phyloP scores from a whole-genome alignment of 2,329 filamentous ascomycete species.

The Chaetomiaceae sp. region DNA sequence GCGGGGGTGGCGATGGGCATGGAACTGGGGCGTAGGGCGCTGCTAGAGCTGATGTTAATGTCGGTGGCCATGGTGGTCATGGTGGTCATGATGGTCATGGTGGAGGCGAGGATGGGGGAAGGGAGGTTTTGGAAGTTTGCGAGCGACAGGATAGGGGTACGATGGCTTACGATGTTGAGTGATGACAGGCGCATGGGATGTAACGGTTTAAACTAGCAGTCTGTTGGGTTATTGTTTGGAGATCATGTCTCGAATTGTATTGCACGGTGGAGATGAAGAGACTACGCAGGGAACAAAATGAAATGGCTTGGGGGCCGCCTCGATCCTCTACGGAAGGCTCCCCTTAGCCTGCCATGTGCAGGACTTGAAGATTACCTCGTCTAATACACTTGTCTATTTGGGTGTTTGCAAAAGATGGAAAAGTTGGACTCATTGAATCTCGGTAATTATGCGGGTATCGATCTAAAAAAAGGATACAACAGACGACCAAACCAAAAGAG shows the following conservation, averaged over 20 bases:
- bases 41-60: neutral
- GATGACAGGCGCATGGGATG: slow-evolving; percentile 3
- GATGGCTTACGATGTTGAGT: slow-evolving; percentile 5
- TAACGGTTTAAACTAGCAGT: neutral
- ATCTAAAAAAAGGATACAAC: neutral
- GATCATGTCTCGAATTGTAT: slow-evolving; percentile 6
- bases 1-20: slow-evolving; percentile 12
- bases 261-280: neutral
- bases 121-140: neutral
- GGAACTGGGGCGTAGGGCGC: neutral
- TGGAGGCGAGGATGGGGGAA: neutral
- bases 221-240: slow-evolving; percentile 14
- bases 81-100: neutral
- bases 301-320: no score
- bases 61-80: neutral
- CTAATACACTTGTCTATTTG: no score
- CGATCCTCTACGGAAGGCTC: no score
- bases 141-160: neutral
- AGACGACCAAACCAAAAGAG: neutral
- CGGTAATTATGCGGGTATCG: neutral
- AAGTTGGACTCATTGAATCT: no score
- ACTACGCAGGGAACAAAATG: no score
- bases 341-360: no score
- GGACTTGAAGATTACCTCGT: no score
- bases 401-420: no score